Evolutionary conservation across 2,329 filamentous ascomycete species (phyloP).

Genomic region (Exophiala sideris): DNA sequence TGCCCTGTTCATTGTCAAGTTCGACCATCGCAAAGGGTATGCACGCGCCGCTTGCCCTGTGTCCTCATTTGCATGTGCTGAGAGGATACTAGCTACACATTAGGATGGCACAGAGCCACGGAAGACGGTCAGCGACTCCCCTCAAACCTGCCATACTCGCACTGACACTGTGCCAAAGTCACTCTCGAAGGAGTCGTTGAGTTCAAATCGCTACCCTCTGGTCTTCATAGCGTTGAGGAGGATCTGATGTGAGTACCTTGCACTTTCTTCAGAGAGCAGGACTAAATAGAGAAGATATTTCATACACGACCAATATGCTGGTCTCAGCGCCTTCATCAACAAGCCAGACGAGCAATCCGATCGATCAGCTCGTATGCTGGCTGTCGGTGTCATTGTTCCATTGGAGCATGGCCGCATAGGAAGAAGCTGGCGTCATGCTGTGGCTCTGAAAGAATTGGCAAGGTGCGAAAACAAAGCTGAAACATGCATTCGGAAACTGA

Average conservation of each 20-base stretch:
- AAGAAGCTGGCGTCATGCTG: conserved; percentile 83
- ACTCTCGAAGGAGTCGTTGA: conserved; percentile 82
- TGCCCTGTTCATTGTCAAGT: conserved; percentile 83
- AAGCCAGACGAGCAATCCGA: conserved; percentile 72
- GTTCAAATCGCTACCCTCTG: conserved; percentile 93
- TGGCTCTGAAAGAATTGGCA: conserved; percentile 70
- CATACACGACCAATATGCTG: conserved; percentile 77
- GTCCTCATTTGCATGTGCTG: conserved; percentile 1
- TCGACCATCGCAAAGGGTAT: conserved; percentile 88
- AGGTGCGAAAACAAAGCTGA: conserved; percentile 44
- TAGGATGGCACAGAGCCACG: conserved; percentile 77
- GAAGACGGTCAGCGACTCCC: conserved; percentile 51
- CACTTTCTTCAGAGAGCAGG: not conserved
- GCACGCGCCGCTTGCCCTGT: conserved; percentile 18
- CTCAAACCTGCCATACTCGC: conserved; percentile 15
- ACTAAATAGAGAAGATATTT: conserved; percentile 67
- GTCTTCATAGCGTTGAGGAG: conserved; percentile 79
- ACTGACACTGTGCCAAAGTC: conserved; percentile 36
- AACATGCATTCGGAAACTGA: conserved; percentile 23
- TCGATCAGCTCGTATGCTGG: conserved; percentile 87
- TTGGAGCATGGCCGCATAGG: conserved; percentile 81
- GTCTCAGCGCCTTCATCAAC: conserved; percentile 89
- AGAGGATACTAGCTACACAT: conserved; percentile 62
- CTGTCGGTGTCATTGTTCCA: conserved; percentile 84
- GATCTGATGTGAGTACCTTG: conserved; percentile 61